Evolutionary conservation across 495 filamentous ascomycete genomes (phyloP).

Genomic region (Clohesyomyces aquaticus): DNA sequence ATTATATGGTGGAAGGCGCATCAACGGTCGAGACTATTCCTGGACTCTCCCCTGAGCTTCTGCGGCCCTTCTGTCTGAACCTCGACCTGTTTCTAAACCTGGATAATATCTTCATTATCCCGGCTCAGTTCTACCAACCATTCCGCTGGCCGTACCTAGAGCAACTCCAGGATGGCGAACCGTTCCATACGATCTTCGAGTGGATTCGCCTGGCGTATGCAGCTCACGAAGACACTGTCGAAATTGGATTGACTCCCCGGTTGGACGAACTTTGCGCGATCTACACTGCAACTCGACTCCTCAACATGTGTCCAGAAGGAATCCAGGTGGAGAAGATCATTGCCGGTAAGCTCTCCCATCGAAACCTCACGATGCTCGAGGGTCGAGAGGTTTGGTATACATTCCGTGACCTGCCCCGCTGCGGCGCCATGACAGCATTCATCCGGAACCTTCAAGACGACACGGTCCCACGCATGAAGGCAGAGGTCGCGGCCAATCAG

Average conservation of each 20-base stretch:
- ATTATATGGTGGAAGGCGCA: background rate
- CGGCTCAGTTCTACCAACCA: background rate
- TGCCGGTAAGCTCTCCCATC: too few relatives aligned
- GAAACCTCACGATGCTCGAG: background rate
- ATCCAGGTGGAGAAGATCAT: background rate
- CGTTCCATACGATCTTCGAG: background rate
- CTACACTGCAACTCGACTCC: background rate
- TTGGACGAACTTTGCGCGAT: background rate
- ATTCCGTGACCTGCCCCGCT: background rate
- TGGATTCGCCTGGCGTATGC: background rate
- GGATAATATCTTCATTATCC: background rate
- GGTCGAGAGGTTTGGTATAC: background rate
- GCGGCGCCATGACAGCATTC: background rate
- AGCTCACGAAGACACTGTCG: background rate
- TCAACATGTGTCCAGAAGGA: background rate
- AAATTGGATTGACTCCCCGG: background rate
- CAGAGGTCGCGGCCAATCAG: background rate
- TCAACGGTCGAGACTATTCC: background rate
- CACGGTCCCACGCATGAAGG: background rate
- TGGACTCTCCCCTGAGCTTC: background rate
- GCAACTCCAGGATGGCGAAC: background rate
- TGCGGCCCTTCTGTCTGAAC: background rate
- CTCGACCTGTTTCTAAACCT: background rate
- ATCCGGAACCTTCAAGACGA: background rate
- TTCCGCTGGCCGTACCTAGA: background rate